Evolutionary conservation across 192 early-diverging fungal species (phyloP).

Genomic region (Linnemannia zychae): DNA sequence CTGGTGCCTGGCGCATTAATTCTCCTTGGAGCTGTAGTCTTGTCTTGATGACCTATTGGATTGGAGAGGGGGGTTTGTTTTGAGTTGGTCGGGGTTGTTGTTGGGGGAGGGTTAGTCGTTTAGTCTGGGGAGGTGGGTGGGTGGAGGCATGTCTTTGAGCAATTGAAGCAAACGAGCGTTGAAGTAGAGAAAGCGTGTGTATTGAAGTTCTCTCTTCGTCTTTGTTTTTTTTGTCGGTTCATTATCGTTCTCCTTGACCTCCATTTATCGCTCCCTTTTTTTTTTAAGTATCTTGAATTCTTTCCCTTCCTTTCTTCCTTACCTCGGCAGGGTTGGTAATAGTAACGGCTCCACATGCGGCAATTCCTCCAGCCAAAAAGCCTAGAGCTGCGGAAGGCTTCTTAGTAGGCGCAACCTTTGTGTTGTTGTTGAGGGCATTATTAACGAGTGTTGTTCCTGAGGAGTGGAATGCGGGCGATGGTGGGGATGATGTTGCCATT

Average conservation of each 20-base stretch:
- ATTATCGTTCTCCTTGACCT: not conserved
- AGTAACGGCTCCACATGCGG: conserved; percentile 93
- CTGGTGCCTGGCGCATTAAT: conserved; percentile 67
- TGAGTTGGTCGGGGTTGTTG: too few species aligned
- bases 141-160: too few species aligned
- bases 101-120: too few species aligned
- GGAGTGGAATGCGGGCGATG: not conserved
- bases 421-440: not conserved
- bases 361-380: conserved; percentile 85
- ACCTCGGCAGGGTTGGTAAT: conserved; percentile 98
- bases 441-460: not conserved
- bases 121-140: too few species aligned
- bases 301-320: conserved; percentile 57
- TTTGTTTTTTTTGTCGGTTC: not conserved
- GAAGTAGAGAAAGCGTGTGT: too few species aligned
- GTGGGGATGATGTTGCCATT: not conserved
- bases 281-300: not conserved
- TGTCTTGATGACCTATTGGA: not conserved
- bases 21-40: conserved; percentile 72
- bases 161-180: too few species aligned
- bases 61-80: too few species aligned
- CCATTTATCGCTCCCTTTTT: not conserved
- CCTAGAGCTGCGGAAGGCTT: conserved; percentile 60
- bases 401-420: not conserved
- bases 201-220: too few species aligned